Evolutionary conservation across 2,329 filamentous ascomycete species (phyloP).

Genomic region (Trichophyton mentagrophytes): DNA sequence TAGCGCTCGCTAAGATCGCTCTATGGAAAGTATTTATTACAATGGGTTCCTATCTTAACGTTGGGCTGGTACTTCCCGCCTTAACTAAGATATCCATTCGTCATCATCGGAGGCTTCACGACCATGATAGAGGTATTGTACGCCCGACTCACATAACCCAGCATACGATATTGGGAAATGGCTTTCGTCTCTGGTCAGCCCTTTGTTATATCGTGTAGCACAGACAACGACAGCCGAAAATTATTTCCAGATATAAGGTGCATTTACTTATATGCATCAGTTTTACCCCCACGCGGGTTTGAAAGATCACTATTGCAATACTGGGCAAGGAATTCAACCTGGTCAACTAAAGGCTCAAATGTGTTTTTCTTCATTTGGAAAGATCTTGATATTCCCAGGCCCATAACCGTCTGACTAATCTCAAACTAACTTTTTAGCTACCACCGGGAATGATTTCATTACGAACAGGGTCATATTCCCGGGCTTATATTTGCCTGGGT

Average conservation of each 20-base stretch:
- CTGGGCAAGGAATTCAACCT: not conserved
- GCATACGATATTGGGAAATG: too few relatives aligned
- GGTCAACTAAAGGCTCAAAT: not conserved
- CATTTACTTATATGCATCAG: conserved; percentile 1
- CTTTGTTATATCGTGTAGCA: not conserved
- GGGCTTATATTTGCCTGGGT: conserved; percentile 11
- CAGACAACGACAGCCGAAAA: not conserved
- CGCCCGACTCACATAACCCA: too few relatives aligned
- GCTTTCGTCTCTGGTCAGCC: not conserved
- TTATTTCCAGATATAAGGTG: conserved; percentile 5
- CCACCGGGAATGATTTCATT: conserved; percentile 10
- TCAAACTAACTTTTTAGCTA: not conserved
- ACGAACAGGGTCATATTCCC: conserved; percentile 8
- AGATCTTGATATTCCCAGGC: conserved; percentile 8
- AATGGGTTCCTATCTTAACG: too few relatives aligned
- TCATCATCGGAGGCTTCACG: too few relatives aligned
- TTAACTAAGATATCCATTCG: too few relatives aligned
- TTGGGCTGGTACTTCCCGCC: too few relatives aligned
- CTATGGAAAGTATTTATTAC: too few relatives aligned
- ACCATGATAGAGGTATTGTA: too few relatives aligned
- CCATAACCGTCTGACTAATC: not conserved
- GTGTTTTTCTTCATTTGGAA: conserved; percentile 3
- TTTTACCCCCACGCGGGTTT: not conserved
- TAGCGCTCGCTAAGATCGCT: too few relatives aligned
- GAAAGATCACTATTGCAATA: too few relatives aligned